Evolutionary conservation across 441 rosid genomes (phyloP).

Genomic region (Omphalea diandra): DNA sequence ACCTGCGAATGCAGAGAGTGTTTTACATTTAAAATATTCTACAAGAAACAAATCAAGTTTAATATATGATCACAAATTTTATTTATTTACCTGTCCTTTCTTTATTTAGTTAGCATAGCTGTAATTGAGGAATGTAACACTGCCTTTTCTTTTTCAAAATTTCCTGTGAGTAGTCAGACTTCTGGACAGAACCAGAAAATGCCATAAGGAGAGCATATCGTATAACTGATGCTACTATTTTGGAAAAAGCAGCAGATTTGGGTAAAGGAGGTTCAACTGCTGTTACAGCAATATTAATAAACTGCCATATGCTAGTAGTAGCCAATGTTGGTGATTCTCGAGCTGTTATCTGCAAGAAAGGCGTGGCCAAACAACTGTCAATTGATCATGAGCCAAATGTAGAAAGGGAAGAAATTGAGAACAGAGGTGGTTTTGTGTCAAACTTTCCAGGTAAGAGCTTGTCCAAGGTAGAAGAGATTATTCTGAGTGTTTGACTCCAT

Average conservation of each 20-base stretch:
- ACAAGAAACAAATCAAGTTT: background rate
- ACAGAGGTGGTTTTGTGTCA: slow-evolving; percentile 83
- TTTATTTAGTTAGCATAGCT: background rate
- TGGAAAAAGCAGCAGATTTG: slow-evolving; percentile 62
- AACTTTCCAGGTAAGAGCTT: slow-evolving; percentile 67
- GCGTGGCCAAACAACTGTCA: slow-evolving; percentile 71
- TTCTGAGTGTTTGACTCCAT: background rate
- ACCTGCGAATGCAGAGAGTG: background rate
- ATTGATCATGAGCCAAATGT: slow-evolving; percentile 80
- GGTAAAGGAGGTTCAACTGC: slow-evolving; percentile 96
- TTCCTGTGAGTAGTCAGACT: slow-evolving; percentile 49
- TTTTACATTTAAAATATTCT: background rate
- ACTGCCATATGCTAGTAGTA: slow-evolving; percentile 64
- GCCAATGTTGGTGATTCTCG: slow-evolving; percentile 96
- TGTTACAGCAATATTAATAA: slow-evolving; percentile 78
- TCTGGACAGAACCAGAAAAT: slow-evolving; percentile 67
- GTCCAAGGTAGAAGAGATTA: background rate
- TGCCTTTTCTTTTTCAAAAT: background rate
- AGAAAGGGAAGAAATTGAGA: slow-evolving; percentile 69
- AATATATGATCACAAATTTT: background rate
- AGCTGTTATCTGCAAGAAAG: slow-evolving; percentile 67
- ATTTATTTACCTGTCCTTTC: background rate
- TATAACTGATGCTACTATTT: slow-evolving; percentile 56
- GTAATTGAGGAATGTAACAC: background rate
- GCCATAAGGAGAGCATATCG: slow-evolving; percentile 75